A percentile compares a stretch with the other conserved stretches of the same genome.
Evolutionary conservation across 345 rosid species (phyloP).

Genomic region (Alliaria petiolata): DNA sequence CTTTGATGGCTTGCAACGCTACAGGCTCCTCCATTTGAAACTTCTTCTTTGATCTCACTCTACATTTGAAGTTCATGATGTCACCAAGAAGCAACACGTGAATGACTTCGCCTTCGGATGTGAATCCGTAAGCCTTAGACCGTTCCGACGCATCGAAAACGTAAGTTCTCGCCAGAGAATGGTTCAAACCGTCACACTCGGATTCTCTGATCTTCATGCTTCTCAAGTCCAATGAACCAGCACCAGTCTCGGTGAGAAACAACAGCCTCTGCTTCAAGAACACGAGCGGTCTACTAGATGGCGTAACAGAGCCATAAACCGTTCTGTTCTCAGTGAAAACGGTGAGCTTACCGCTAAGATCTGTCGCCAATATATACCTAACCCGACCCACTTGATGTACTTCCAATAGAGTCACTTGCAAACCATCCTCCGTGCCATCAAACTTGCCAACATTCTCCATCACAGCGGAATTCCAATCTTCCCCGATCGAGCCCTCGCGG

Average conservation of each 20-base stretch:
- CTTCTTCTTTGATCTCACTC: conserved; percentile 81
- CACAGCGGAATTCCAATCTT: conserved; percentile 52
- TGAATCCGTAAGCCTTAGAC: conserved; percentile 92
- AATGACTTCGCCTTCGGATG: conserved; percentile 78
- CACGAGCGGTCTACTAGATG: conserved; percentile 61
- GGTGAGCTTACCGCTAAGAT: conserved; percentile 56
- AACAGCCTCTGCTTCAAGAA: conserved; percentile 90
- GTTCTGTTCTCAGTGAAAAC: conserved; percentile 72
- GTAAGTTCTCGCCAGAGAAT: conserved; percentile 55
- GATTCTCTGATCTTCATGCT: conserved; percentile 84
- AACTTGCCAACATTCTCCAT: conserved; percentile 61
- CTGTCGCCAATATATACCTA: conserved; percentile 62
- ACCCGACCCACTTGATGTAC: conserved; percentile 87
- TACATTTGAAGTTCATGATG: conserved; percentile 82
- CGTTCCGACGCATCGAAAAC: conserved; percentile 76
- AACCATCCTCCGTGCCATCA: conserved; percentile 32
- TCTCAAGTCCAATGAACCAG: conserved; percentile 90
- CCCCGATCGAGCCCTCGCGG: conserved; percentile 54
- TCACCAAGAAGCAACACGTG: conserved; percentile 78
- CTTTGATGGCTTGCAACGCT: conserved; percentile 74
- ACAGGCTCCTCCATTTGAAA: conserved; percentile 62
- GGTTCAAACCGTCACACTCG: conserved; percentile 81
- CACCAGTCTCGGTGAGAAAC: conserved; percentile 87
- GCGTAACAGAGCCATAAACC: conserved; percentile 62
- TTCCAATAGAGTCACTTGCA: conserved; percentile 57